These are phyloP conservation scores for Solanum hybrid DNA, from an alignment of 305 asterid genomes.

Conservation along the genomic window DNA sequence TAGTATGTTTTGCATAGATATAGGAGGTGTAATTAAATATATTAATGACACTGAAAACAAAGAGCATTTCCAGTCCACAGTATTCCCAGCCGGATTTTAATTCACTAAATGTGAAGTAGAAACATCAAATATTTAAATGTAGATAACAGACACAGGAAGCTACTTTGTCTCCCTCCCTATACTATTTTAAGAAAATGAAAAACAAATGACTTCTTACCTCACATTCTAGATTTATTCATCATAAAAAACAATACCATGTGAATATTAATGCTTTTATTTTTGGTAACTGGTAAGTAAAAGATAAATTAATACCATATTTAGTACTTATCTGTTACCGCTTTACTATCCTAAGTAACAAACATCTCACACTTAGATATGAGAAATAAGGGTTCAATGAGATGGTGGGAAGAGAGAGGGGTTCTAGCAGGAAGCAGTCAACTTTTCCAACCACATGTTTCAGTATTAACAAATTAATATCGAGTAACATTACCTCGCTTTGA, in stretches of 20 bases:
- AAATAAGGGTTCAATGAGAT: background rate
- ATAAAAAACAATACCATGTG: background rate
- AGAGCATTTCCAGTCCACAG: background rate
- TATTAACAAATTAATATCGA: conserved; percentile 4
- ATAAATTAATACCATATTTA: background rate
- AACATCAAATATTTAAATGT: background rate
- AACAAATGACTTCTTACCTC: background rate
- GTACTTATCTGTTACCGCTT: background rate
- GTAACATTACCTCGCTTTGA: conserved; percentile 57
- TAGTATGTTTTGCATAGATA: background rate
- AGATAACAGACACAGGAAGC: too few species aligned
- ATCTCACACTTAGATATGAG: background rate
- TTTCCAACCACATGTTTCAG: background rate
- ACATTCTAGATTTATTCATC: too few species aligned
- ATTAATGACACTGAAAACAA: background rate
- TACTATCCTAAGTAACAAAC: background rate
- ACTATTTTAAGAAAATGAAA: background rate
- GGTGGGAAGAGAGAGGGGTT: background rate
- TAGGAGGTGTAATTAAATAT: background rate
- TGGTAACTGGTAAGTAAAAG: background rate
- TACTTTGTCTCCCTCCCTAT: too few species aligned
- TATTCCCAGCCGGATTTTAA: background rate
- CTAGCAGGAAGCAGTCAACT: background rate
- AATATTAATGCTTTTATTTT: background rate
- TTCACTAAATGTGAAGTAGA: background rate